Base-by-base conservation (phyloP, 305 asterid species). In the Fraxinus angustifolia region DNA sequence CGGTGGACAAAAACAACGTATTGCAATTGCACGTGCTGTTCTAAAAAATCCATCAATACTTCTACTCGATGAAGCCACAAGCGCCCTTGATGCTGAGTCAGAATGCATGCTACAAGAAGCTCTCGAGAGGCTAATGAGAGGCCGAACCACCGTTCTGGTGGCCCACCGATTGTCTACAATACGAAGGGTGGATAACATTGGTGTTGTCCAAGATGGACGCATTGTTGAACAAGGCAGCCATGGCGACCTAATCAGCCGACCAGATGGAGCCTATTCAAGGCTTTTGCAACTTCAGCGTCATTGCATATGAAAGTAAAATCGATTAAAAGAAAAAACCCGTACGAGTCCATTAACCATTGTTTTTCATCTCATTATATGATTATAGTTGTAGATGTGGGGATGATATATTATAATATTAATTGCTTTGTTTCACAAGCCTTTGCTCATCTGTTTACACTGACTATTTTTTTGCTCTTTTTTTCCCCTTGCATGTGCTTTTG, bases 31-130 rank as follows among this genome's bases (percentile, higher is more conserved):
- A 0, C 88, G 98, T 7, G 98, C 98, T 0, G 96, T 96, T 76
- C 94, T 96, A 0, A 96, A 96, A 87, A 91, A 96, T 78, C 98
- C 99, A 0, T 78, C 98, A 0, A 93, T 96, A 26, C 92, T 96
- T 8, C 81, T 96, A 21, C 96, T 96, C 0, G 99, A 96, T 19
- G 99, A 96, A 86, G 99, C 98, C 17, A 96, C 99, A 0, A 96
- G 99, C 67, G 98, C 99, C 0, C 94, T 94, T 0, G 99, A 96
- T 30, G 98, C 98, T 0, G 98, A 96, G 58, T 94, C 99, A 0
- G 99, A 96, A 50, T 91, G 98, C 2, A 97, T 93, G 34, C 82
- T 96, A 14, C 99, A 96, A 77, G 98, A 96, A 80, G 99, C 98
- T 2, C 92, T 96, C 0, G 98, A 96, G 56, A 83, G 98, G 90